These are phyloP conservation scores for Hsuehochloa calcarea DNA, from an alignment of 176 grass and related monocot genomes.

Conservation along the genomic window DNA sequence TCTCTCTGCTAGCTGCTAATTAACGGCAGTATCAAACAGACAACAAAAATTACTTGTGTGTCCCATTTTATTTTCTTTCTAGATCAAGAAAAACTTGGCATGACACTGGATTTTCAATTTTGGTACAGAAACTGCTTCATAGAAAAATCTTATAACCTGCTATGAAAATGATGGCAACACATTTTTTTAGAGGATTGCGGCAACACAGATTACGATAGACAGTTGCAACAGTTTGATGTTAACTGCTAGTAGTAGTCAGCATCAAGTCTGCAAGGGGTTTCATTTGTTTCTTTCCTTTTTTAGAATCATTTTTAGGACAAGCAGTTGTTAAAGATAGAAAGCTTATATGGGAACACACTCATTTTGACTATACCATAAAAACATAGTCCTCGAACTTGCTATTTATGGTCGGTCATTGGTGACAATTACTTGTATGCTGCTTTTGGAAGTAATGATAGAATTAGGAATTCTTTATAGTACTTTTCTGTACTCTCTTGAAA, in stretches of 20 bases:
- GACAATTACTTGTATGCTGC: neutral
- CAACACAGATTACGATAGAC: neutral
- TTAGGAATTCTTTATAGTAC: too few species aligned
- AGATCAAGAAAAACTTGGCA: neutral
- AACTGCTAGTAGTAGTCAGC: neutral
- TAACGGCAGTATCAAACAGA: neutral
- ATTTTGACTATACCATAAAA: neutral
- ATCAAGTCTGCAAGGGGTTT: neutral
- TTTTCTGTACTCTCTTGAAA: neutral
- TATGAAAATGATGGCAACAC: neutral
- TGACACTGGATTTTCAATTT: neutral
- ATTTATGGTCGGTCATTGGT: neutral
- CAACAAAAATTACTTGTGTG: neutral
- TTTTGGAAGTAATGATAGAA: neutral
- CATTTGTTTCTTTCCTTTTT: neutral
- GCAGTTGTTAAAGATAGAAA: too few species aligned
- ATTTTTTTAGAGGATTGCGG: neutral
- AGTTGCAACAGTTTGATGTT: neutral
- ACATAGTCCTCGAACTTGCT: neutral
- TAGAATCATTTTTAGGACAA: neutral
- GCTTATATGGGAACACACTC: neutral
- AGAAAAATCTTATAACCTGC: neutral
- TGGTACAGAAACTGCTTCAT: neutral
- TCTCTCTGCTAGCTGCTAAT: neutral
- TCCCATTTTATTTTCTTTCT: neutral